phyloP scores from a whole-genome alignment of 257 asterid species.

The Hygrophila difformis region DNA sequence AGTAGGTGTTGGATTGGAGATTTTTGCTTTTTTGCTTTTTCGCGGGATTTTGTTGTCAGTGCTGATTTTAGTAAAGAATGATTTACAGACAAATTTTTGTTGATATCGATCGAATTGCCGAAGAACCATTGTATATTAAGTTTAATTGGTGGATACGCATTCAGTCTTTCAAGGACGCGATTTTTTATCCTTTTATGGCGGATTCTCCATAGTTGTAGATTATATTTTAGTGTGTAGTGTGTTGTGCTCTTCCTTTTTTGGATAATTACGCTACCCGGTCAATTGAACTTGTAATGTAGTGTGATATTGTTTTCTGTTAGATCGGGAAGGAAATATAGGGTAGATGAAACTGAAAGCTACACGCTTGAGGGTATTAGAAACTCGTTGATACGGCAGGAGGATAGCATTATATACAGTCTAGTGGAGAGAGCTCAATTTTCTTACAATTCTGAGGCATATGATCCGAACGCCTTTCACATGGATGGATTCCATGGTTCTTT shows the following conservation, averaged over 20 bases:
- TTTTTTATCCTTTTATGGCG: too few relatives aligned
- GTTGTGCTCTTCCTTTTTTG: too few relatives aligned
- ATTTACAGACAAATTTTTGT: too few relatives aligned
- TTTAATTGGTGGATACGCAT: too few relatives aligned
- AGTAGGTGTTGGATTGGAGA: not conserved
- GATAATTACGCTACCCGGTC: too few relatives aligned
- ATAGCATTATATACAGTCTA: slow-evolving; percentile 77
- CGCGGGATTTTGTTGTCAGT: not conserved
- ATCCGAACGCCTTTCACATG: slow-evolving; percentile 54
- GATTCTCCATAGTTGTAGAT: too few relatives aligned
- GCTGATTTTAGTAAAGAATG: not conserved
- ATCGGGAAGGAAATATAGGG: slow-evolving; percentile 36
- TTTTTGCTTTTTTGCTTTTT: not conserved
- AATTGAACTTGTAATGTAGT: not conserved
- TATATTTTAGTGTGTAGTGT: too few relatives aligned
- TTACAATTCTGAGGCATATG: slow-evolving; percentile 58
- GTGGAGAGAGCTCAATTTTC: slow-evolving; percentile 91
- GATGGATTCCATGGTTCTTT: slow-evolving; percentile 78
- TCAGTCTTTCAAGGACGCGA: too few relatives aligned
- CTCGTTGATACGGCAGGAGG: slow-evolving; percentile 86
- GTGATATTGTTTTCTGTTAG: slow-evolving; percentile 24
- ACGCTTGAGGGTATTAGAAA: slow-evolving; percentile 83
- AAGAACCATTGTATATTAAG: too few relatives aligned
- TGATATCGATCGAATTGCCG: too few relatives aligned
- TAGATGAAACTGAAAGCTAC: slow-evolving; percentile 70